phyloP scores from a whole-genome alignment of 2,329 filamentous ascomycete genomes.

The Magnaporthiopsis rhizophila region DNA sequence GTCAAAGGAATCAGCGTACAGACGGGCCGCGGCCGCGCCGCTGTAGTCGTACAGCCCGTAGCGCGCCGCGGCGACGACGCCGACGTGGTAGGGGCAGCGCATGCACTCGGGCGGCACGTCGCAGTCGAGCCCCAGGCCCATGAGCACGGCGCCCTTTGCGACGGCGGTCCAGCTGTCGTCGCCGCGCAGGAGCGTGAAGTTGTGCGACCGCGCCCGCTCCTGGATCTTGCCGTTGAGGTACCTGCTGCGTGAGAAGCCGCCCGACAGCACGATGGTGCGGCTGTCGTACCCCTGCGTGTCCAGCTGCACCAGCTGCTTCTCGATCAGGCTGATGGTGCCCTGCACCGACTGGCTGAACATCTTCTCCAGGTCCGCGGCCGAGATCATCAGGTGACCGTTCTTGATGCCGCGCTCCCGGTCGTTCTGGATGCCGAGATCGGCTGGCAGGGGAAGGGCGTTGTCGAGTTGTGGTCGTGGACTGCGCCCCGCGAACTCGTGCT shows the following conservation, averaged over 20 bases:
- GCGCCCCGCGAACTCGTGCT: conserved; percentile 11
- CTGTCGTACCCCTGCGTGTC: conserved; percentile 7
- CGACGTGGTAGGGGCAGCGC: conserved; percentile 15
- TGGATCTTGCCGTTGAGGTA: conserved; percentile 12
- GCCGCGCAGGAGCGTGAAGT: conserved; percentile 10
- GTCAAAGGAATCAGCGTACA: conserved; percentile 13
- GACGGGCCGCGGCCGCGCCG: not conserved
- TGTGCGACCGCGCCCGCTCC: conserved; percentile 3
- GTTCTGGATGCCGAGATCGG: conserved; percentile 10
- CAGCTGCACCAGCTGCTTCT: conserved; percentile 10
- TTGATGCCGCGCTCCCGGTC: conserved; percentile 9
- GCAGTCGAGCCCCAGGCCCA: conserved; percentile 18
- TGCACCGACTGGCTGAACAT: conserved; percentile 13
- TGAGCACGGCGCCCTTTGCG: conserved; percentile 18
- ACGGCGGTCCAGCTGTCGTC: conserved; percentile 19
- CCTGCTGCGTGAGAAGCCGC: conserved; percentile 14
- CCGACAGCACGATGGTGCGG: conserved; percentile 12
- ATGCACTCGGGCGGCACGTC: conserved; percentile 13
- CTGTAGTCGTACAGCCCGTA: conserved; percentile 10
- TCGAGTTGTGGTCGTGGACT: conserved; percentile 5
- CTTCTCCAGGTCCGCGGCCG: conserved; percentile 9
- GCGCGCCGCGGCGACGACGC: conserved; percentile 12
- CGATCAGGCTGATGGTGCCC: conserved; percentile 12
- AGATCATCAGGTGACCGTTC: conserved; percentile 7
- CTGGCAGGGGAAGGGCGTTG: conserved; percentile 10